These are phyloP conservation scores for Brachypodium distachyon DNA, from an alignment of 202 grass and related monocot genomes.

Conservation along the genomic window DNA sequence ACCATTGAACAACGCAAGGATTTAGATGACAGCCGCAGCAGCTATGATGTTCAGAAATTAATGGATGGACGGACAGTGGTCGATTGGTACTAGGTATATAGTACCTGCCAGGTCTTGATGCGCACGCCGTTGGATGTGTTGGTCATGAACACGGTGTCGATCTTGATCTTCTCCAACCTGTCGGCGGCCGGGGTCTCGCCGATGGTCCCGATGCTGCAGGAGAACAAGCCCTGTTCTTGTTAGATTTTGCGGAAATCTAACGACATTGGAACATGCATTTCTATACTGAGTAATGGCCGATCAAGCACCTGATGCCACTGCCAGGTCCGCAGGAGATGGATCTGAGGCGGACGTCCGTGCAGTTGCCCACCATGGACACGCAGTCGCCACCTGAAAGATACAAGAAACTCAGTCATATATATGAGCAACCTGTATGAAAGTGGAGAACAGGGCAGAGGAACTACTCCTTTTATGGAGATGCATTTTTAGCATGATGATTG, in stretches of 20 bases:
- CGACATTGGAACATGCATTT: too few species aligned
- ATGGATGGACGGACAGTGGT: too few species aligned
- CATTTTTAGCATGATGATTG: too few species aligned
- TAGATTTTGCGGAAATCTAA: too few species aligned
- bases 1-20: not conserved
- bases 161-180: conserved; percentile 44
- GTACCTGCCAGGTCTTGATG: conserved; percentile 86
- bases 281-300: too few species aligned
- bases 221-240: not conserved
- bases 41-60: not conserved
- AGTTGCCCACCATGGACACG: conserved; percentile 71
- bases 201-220: conserved; percentile 84
- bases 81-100: not conserved
- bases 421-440: too few species aligned
- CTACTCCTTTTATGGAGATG: too few species aligned
- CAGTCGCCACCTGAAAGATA: conserved; percentile 80
- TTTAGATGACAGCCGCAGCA: too few species aligned
- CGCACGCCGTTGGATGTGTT: conserved; percentile 67
- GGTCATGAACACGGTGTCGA: conserved; percentile 49
- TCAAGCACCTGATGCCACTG: conserved; percentile 83
- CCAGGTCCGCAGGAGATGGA: conserved; percentile 72
- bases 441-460: too few species aligned
- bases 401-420: too few species aligned
- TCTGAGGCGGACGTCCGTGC: conserved; percentile 43
- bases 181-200: conserved; percentile 42